Percentiles rank a stretch among this genome's conserved stretches.
phyloP scores from a whole-genome alignment of 140 eudicot genomes.

The Senecio squalidus region DNA sequence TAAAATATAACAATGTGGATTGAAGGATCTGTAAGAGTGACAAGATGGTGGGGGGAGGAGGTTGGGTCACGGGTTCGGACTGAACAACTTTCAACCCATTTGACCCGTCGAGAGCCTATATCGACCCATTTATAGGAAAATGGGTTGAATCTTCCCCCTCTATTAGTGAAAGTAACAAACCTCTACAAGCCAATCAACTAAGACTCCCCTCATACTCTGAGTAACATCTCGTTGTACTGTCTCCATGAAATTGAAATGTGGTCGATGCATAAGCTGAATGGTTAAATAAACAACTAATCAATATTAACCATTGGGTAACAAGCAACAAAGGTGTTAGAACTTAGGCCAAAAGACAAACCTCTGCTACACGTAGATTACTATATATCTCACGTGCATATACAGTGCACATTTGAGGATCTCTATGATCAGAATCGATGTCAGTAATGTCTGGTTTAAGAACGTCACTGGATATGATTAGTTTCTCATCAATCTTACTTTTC shows the following conservation, averaged over 20 bases:
- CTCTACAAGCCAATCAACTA: conserved; percentile 88
- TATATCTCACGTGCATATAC: conserved; percentile 56
- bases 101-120: neutral
- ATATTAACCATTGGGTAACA: neutral
- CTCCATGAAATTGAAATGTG: conserved; percentile 48
- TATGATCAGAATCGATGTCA: conserved; percentile 53
- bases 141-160: no score
- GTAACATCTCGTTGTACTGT: conserved; percentile 57
- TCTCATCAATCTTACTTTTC: conserved; percentile 17
- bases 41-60: neutral
- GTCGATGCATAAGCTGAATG: conserved; percentile 51
- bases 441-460: conserved; percentile 28
- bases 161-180: no score
- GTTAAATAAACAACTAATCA: neutral
- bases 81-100: neutral
- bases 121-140: neutral
- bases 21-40: no score
- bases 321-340: conserved; percentile 1
- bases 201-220: conserved; percentile 65
- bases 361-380: conserved; percentile 50
- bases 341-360: conserved; percentile 41
- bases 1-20: conserved; percentile 7
- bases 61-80: neutral
- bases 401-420: conserved; percentile 61
- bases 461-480: conserved; percentile 10